Base-by-base conservation (phyloP, 371 early-diverging fungal species). In the Haplosporangium sp. region DNA sequence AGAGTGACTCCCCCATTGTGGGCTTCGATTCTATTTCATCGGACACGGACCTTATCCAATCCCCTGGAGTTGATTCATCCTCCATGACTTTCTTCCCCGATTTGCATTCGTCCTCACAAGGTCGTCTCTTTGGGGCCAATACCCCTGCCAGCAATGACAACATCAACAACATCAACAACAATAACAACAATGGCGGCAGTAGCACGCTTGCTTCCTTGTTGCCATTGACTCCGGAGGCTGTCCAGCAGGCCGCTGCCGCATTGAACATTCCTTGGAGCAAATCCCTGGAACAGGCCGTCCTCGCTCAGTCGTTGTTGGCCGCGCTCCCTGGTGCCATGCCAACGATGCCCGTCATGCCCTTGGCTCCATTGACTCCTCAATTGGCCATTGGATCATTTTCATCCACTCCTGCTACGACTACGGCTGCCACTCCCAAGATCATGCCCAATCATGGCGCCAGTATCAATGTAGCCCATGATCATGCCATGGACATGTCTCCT, bases 191-290 rank as follows among this genome's bases (percentile, higher is more conserved):
- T 54, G 42, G 21, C 18, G 29, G 21, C 10, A 16, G 13, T 7
- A 18, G 9, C 52, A 12, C 41, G 0, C 12, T 53, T 6, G 2
- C 55, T 1, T 64, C 63, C 3, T 7, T 69, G 46, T 8, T 55
- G 57, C 62, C 58, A 6, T 38, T 69, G 53, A 77, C 72, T n/a
- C 64, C 79, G 16, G 79, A 77, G 55, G 67, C 73, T 57, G 73
- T 77, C n/a, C 79, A 77, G 58, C 79, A 68, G 52, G 79, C 73
- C 16, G 79, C 79, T 12, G 79, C 79, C 1, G 79, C 79, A 9
- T 61, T 77, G 62, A 71, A 77, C 65, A 77, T 77, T n/a, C 79
- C 79, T 36, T 77, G 79, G 79, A 72, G 72, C 68, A 68, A 77
- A 50, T 67, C 72, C 2, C 51, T 77, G 8, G 79, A 77, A 20